Conservation (phyloP, 495 filamentous ascomycete genomes). For the Aspergillus bertholletiae region DNA sequence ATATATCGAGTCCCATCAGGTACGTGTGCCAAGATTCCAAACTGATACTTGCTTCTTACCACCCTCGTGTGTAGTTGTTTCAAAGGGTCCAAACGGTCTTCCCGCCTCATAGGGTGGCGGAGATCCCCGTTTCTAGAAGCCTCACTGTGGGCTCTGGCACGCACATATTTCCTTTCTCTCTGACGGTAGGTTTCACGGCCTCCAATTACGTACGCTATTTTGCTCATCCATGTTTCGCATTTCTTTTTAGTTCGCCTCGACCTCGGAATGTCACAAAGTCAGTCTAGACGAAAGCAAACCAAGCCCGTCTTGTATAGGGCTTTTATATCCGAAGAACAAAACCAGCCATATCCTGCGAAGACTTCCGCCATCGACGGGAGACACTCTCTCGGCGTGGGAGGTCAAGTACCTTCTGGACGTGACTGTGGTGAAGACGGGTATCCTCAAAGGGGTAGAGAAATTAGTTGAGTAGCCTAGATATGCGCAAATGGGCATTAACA, state of each 20-base stretch:
- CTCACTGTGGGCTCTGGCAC: constrained; percentile 3
- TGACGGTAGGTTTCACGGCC: not conserved
- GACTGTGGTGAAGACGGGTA: not conserved
- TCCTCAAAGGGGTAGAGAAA: not conserved
- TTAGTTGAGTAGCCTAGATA: not conserved
- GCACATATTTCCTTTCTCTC: constrained; percentile 7
- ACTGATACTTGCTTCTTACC: not conserved
- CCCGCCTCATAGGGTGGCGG: constrained; percentile 2
- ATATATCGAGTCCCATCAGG: constrained; percentile 9
- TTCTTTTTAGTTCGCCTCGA: constrained; percentile 6
- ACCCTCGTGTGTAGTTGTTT: constrained; percentile 1
- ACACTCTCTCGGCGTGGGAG: not conserved
- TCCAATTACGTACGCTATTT: not conserved
- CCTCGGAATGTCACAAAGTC: constrained; percentile 8
- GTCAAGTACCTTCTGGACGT: constrained; percentile 11
- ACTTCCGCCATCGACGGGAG: constrained; percentile 13
- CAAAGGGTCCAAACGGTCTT: constrained; percentile 1
- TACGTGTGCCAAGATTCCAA: not conserved
- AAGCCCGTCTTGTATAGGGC: not conserved
- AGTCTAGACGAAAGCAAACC: not conserved
- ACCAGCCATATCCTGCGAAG: constrained; percentile 8
- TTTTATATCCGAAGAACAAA: not conserved
- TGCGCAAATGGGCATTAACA: not conserved
- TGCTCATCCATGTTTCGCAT: not conserved
- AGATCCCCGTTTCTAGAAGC: not conserved